Evolutionary conservation across 257 asterid species (phyloP).

Genomic region (Rubia yunnanensis): DNA sequence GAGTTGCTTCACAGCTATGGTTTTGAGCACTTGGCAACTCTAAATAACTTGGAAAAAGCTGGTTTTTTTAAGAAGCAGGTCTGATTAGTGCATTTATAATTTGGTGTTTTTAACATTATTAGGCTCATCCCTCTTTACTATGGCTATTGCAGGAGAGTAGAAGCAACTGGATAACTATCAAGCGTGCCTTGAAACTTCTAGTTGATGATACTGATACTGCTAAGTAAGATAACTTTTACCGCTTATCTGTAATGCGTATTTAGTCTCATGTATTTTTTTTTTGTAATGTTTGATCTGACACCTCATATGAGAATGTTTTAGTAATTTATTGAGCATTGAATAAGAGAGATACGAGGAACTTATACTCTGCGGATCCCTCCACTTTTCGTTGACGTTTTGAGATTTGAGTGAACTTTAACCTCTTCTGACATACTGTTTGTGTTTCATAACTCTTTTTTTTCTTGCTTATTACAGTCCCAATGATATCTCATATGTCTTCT

Average conservation of each 20-base stretch:
- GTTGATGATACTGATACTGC: slow-evolving; percentile 84
- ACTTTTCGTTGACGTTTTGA: too few species aligned
- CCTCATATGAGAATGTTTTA: neutral
- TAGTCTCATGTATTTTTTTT: neutral
- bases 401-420: neutral
- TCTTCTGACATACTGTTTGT: neutral
- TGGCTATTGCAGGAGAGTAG: slow-evolving; percentile 62
- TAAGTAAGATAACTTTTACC: slow-evolving; percentile 40
- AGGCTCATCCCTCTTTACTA: slow-evolving; percentile 8
- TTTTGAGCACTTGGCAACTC: slow-evolving; percentile 81
- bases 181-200: slow-evolving; percentile 78
- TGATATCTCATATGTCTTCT: slow-evolving; percentile 88
- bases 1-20: slow-evolving; percentile 98
- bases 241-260: neutral
- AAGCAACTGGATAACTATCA: slow-evolving; percentile 80
- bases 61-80: slow-evolving; percentile 91
- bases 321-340: neutral
- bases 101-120: neutral
- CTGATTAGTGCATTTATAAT: neutral
- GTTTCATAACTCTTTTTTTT: slow-evolving; percentile 10
- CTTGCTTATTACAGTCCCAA: slow-evolving; percentile 50
- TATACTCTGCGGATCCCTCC: neutral
- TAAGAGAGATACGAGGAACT: neutral
- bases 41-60: slow-evolving; percentile 89
- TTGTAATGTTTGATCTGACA: neutral